These are phyloP conservation scores for Cutaneotrichosporon dermatis DNA, from an alignment of 1,284 basidiomycete species.

Conservation along the genomic window DNA sequence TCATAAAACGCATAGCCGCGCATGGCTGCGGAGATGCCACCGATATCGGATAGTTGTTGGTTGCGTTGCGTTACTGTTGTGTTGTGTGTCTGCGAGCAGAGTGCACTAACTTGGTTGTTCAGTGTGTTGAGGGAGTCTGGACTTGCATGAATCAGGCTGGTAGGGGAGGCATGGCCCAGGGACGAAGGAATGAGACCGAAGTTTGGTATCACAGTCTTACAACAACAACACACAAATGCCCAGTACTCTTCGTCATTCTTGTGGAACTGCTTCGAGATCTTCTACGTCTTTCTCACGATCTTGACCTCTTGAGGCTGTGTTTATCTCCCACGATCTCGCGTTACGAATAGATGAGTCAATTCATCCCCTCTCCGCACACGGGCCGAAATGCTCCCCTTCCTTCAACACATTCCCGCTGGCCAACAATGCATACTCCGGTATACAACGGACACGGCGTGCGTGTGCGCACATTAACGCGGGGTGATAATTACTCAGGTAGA, in stretches of 20 bases:
- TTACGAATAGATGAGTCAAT: too few relatives aligned
- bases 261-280: too few relatives aligned
- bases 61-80: not conserved
- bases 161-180: not conserved
- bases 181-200: too few relatives aligned
- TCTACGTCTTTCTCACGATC: too few relatives aligned
- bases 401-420: not conserved
- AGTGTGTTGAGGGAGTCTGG: too few relatives aligned
- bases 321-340: too few relatives aligned
- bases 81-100: not conserved
- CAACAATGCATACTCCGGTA: not conserved
- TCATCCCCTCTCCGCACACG: too few relatives aligned
- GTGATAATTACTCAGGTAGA: not conserved
- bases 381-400: not conserved
- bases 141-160: not conserved
- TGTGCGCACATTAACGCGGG: not conserved
- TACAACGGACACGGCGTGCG: not conserved
- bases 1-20: conserved; percentile 8
- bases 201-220: too few relatives aligned
- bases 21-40: not conserved
- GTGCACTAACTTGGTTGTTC: too few relatives aligned
- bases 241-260: too few relatives aligned
- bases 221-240: too few relatives aligned
- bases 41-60: not conserved
- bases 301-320: too few relatives aligned